phyloP scores from a whole-genome alignment of 2,329 filamentous ascomycete genomes.

The Neonectria magnoliae region DNA sequence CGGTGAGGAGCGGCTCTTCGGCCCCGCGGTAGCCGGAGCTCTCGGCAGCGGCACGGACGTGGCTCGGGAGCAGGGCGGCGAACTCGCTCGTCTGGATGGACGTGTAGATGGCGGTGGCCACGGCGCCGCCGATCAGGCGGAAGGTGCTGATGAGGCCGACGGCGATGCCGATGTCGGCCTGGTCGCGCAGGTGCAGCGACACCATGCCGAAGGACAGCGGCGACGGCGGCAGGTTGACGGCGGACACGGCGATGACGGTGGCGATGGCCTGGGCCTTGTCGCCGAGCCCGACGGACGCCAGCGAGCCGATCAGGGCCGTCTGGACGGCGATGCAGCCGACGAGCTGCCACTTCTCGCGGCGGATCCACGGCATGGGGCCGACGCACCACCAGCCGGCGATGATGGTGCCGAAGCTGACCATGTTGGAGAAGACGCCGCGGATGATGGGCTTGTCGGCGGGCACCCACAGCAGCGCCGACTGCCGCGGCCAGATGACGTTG shows the following conservation, averaged over 20 bases:
- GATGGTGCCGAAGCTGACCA: constrained; percentile 34
- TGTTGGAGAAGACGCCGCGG: constrained; percentile 39
- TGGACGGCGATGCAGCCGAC: constrained; percentile 42
- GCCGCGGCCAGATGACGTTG: constrained; percentile 39
- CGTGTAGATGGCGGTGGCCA: constrained; percentile 50
- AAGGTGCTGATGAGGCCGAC: constrained; percentile 48
- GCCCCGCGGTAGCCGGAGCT: constrained; percentile 29
- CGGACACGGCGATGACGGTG: constrained; percentile 41
- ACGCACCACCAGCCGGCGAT: constrained; percentile 41
- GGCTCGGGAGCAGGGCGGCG: constrained; percentile 25
- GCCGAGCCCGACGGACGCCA: constrained; percentile 45
- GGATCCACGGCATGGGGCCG: constrained; percentile 38
- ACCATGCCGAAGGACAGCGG: constrained; percentile 47
- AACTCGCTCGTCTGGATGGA: constrained; percentile 46
- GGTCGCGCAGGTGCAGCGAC: constrained; percentile 46
- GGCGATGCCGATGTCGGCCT: constrained; percentile 49
- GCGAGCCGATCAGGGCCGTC: constrained; percentile 46
- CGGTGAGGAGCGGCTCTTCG: constrained; percentile 33
- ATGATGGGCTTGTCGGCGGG: constrained; percentile 37
- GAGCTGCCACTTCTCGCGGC: constrained; percentile 46
- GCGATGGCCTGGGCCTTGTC: constrained; percentile 47
- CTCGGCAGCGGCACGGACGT: constrained; percentile 28
- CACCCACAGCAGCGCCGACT: constrained; percentile 37
- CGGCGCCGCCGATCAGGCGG: constrained; percentile 47
- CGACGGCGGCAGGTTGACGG: constrained; percentile 42